Conservation (phyloP, 2,329 filamentous ascomycete species). For the Niveomyces coronatus region DNA sequence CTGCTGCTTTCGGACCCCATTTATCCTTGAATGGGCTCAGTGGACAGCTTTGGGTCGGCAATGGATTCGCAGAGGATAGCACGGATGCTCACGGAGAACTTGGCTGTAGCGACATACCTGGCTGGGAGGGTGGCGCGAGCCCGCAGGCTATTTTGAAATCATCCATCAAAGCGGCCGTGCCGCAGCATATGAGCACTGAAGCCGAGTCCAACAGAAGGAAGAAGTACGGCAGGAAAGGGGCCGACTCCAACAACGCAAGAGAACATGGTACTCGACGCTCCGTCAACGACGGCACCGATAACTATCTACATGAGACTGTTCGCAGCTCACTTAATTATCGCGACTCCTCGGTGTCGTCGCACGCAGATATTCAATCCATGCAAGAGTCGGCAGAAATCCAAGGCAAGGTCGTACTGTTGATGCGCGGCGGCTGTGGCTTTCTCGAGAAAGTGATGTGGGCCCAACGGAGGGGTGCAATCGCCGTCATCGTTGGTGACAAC, state of each 20-base stretch:
- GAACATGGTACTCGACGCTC: constrained; percentile 1
- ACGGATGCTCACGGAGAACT: constrained; percentile 69
- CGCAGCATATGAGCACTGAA: background rate
- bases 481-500: constrained; percentile 89
- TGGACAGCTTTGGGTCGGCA: constrained; percentile 87
- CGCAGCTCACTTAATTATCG: constrained; percentile 21
- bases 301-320: constrained; percentile 58
- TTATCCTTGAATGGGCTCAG: constrained; percentile 69
- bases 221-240: background rate
- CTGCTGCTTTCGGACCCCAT: constrained; percentile 82
- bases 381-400: constrained; percentile 88
- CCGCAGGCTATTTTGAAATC: constrained; percentile 13
- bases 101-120: constrained; percentile 88
- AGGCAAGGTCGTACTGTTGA: constrained; percentile 85
- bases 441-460: constrained; percentile 97
- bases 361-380: constrained; percentile 84
- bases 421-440: constrained; percentile 90
- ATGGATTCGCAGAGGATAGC: constrained; percentile 75
- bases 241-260: background rate
- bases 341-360: constrained; percentile 34
- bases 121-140: constrained; percentile 56
- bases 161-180: constrained; percentile 4
- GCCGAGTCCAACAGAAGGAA: background rate
- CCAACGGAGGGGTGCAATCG: constrained; percentile 78
- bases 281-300: constrained; percentile 69